phyloP scores from a whole-genome alignment of 345 rosid species.

The Moringa oleifera region DNA sequence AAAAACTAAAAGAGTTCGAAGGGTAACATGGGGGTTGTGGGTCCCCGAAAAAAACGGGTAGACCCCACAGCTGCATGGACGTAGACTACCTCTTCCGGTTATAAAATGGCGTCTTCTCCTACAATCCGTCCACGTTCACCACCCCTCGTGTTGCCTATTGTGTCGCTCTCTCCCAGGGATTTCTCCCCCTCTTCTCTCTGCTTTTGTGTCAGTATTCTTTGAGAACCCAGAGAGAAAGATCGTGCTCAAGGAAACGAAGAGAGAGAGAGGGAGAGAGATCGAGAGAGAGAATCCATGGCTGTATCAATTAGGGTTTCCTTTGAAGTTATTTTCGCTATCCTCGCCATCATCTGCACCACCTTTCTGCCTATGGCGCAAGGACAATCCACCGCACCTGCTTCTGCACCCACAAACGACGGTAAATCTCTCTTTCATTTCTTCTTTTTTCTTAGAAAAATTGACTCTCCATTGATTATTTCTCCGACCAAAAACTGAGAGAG shows the following conservation, averaged over 20 bases:
- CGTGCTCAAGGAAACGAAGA: not conserved
- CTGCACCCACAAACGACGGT: slow-evolving; percentile 74
- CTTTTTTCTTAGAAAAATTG: too few relatives aligned
- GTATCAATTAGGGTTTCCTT: slow-evolving; percentile 37
- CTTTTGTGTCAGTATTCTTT: slow-evolving; percentile 13
- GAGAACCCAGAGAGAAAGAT: slow-evolving; percentile 20
- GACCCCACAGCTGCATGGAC: slow-evolving; percentile 10
- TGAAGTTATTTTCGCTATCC: slow-evolving; percentile 30
- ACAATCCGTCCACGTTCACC: not conserved
- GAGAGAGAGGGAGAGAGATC: not conserved
- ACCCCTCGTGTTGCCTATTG: slow-evolving; percentile 13
- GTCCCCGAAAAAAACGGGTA: slow-evolving; percentile 15
- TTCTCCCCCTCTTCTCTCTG: slow-evolving; percentile 18
- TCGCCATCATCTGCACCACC: slow-evolving; percentile 29
- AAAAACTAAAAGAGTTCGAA: too few relatives aligned
- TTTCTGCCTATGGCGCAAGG: slow-evolving; percentile 49
- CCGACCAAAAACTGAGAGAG: too few relatives aligned
- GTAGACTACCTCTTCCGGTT: not conserved
- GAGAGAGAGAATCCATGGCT: slow-evolving; percentile 30
- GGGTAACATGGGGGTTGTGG: slow-evolving; percentile 5
- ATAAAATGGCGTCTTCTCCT: slow-evolving; percentile 1
- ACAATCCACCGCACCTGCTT: slow-evolving; percentile 54
- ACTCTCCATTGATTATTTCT: too few relatives aligned
- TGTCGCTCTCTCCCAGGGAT: slow-evolving; percentile 15
- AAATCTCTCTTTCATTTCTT: not conserved